Evolutionary conservation across 257 asterid species (phyloP).

Genomic region (Marsdenia floribunda): DNA sequence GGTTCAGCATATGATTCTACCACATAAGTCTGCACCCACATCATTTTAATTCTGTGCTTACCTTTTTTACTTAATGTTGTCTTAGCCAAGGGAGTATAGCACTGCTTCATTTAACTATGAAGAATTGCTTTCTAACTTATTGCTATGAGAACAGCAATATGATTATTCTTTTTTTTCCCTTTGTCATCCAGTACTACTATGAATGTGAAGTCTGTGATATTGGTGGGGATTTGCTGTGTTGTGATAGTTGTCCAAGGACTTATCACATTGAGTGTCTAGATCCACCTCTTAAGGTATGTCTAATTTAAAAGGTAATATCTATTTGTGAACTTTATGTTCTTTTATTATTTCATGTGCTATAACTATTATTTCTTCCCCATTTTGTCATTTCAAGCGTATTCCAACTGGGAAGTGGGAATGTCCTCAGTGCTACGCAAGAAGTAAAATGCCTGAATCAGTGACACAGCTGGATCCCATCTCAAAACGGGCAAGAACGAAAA

Average conservation of each 20-base stretch:
- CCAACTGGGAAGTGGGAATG: conserved; percentile 81
- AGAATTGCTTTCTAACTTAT: conserved; percentile 14
- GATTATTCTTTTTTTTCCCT: conserved; percentile 17
- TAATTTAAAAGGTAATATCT: background rate
- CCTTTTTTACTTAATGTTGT: background rate
- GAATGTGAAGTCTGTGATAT: conserved; percentile 80
- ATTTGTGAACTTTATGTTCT: conserved; percentile 10
- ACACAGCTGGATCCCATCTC: conserved; percentile 40
- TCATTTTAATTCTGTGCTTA: background rate
- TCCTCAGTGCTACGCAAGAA: conserved; percentile 44
- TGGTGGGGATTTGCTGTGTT: conserved; percentile 78
- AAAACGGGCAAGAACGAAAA: conserved; percentile 59
- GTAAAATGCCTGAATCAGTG: conserved; percentile 34
- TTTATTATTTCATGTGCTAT: conserved; percentile 9
- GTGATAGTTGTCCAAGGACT: conserved; percentile 80
- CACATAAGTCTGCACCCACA: conserved; percentile 5
- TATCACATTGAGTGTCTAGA: conserved; percentile 71
- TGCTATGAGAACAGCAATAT: conserved; percentile 9
- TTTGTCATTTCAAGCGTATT: conserved; percentile 39
- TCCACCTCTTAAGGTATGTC: conserved; percentile 77
- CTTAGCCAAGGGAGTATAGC: background rate
- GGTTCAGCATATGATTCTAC: conserved; percentile 5
- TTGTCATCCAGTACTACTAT: conserved; percentile 55
- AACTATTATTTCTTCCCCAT: conserved; percentile 11
- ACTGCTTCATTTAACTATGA: conserved; percentile 4